Percentiles rank a stretch among this genome's conserved stretches.
phyloP scores from a whole-genome alignment of 306 rosid species.

The Casuarina glauca region DNA sequence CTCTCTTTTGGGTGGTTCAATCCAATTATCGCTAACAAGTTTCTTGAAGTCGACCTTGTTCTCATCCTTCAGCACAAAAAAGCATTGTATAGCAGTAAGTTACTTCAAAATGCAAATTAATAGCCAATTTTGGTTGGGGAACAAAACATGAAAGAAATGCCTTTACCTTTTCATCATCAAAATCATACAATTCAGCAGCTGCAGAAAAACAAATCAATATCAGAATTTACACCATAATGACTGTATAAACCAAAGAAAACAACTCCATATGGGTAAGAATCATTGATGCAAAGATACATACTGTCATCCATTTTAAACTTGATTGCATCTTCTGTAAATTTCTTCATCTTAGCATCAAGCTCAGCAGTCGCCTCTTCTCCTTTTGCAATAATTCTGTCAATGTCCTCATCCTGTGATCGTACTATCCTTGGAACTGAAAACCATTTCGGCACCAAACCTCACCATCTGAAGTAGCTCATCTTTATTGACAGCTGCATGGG shows the following conservation, averaged over 20 bases:
- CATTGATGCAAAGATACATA: conserved; percentile 35
- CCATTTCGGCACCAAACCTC: conserved; percentile 99
- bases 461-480: conserved; percentile 98
- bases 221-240: conserved; percentile 20
- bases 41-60: conserved; percentile 92
- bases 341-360: conserved; percentile 98
- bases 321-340: conserved; percentile 98
- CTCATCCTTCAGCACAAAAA: conserved; percentile 62
- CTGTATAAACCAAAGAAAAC: conserved; percentile 10
- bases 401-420: conserved; percentile 95
- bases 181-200: conserved; percentile 96
- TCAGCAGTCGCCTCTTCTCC: conserved; percentile 99
- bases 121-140: background rate
- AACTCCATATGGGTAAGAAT: background rate
- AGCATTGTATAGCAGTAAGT: background rate
- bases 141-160: conserved; percentile 16
- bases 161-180: conserved; percentile 89
- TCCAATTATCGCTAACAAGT: conserved; percentile 92
- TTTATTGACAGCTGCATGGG: conserved; percentile 85
- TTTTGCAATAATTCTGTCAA: conserved; percentile 93
- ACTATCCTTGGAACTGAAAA: conserved; percentile 96
- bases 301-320: conserved; percentile 99
- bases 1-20: conserved; percentile 96
- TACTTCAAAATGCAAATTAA: background rate
- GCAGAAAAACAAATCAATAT: conserved; percentile 37